Evolutionary conservation across 2,329 filamentous ascomycete genomes (phyloP), one percentile per base, ranked within the genome.

Genomic region (Colletotrichum chlorophyti): DNA sequence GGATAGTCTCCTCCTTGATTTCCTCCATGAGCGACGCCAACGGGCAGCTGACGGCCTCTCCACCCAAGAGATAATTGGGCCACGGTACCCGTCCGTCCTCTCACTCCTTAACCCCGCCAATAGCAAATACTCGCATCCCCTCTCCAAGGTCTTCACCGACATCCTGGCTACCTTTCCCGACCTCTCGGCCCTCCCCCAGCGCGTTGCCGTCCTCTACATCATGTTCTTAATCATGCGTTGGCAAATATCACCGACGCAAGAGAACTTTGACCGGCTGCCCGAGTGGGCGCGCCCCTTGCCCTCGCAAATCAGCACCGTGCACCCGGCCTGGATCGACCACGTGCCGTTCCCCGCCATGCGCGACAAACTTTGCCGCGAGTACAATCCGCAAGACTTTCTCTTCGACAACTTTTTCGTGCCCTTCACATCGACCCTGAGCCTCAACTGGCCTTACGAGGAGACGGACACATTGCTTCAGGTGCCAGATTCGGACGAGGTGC

Each of bases 211-310:
- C 6, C 80, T 96, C 7, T 96, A 93, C 70, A 78, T 89, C 68
- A 96, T 96, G 91, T 96, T 96, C 73, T 81, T 93, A 27, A 70
- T 93, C 63, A 91, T 95, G 88, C 84, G 89, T 37, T 97, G 93
- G 91, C 87, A 91, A 70, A 89, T 96, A 54, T 85, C 85, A 24
- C 91, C 92, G 0, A 91, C 91, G 0, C 81, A 83, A 60, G 89
- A 93, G 65, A 96, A 93, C 74, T 93, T 90, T 71, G 85, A 91
- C 21, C 83, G 89, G 4, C 75, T 97, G 10, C 92, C 93, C 0
- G 79, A 86, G 5, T 96, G 90, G 86, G 76, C 88, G 34, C 82
- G 82, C 0, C 92, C 93, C 1, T 77, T 83, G 2, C 79, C 83
- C 0, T 82, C 81, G 6, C 92, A 96, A 69, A 74, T 91, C 14